phyloP scores from a whole-genome alignment of 73 alveolate genomes.

The Tetrahymena malaccensis region DNA sequence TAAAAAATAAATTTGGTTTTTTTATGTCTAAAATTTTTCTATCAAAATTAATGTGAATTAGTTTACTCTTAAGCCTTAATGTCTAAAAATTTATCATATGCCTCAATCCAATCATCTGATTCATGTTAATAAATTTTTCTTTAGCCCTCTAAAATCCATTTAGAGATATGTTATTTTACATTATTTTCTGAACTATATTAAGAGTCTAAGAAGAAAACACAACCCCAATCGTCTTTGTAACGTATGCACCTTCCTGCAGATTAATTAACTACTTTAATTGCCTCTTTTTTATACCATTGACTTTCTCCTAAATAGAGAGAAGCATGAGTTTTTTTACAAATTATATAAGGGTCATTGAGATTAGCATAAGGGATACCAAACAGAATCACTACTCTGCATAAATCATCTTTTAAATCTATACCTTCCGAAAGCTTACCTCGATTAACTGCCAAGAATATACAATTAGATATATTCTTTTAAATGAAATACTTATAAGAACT shows the following conservation, averaged over 20 bases:
- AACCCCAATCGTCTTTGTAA: not conserved
- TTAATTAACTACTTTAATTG: not conserved
- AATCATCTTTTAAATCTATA: conserved; percentile 49
- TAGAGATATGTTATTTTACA: not conserved
- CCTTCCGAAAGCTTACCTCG: conserved; percentile 62
- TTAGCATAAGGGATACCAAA: conserved; percentile 72
- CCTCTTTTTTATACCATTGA: not conserved
- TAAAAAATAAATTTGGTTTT: too few relatives aligned
- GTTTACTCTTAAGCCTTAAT: not conserved
- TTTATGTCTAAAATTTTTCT: too few relatives aligned
- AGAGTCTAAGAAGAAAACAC: not conserved
- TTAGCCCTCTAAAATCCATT: not conserved
- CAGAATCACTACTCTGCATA: conserved; percentile 64
- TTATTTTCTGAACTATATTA: not conserved
- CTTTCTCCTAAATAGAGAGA: not conserved
- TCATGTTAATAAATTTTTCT: not conserved
- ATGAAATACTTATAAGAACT: not conserved
- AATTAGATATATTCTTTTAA: not conserved
- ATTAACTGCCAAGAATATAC: conserved; percentile 42
- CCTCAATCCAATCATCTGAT: not conserved
- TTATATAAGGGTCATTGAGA: not conserved
- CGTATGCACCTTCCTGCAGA: not conserved
- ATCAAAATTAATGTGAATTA: too few relatives aligned
- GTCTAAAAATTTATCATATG: not conserved
- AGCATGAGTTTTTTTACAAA: not conserved